Conservation (phyloP, 768 basidiomycete species). For the Thelephora aurantiotincta region DNA sequence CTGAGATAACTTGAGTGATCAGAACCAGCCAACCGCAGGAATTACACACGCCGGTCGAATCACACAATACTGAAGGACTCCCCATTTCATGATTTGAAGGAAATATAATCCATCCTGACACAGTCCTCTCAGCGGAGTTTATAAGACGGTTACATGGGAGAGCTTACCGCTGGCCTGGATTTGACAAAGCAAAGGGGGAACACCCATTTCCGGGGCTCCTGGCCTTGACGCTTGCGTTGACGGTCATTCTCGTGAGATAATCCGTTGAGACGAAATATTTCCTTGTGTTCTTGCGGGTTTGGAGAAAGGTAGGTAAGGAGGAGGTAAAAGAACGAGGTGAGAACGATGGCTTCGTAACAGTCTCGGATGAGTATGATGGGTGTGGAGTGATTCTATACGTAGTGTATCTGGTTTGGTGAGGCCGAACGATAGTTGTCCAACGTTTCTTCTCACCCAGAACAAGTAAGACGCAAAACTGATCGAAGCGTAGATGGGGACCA, state of each 20-base stretch:
- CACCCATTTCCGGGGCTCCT: slow-evolving; percentile 44
- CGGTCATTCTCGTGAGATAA: slow-evolving; percentile 42
- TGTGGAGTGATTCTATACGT: slow-evolving; percentile 44
- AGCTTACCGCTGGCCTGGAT: slow-evolving; percentile 42
- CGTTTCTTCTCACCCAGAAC: slow-evolving; percentile 39
- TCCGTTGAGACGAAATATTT: slow-evolving; percentile 41
- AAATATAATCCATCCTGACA: slow-evolving; percentile 51
- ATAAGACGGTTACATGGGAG: not conserved
- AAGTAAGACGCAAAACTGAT: slow-evolving; percentile 57
- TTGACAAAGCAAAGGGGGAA: slow-evolving; percentile 52
- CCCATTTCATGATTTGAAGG: slow-evolving; percentile 65
- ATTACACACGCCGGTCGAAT: slow-evolving; percentile 38
- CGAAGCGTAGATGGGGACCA: slow-evolving; percentile 64
- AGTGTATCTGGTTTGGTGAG: not conserved
- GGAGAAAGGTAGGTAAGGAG: slow-evolving; percentile 58
- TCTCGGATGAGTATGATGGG: slow-evolving; percentile 58
- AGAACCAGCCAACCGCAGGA: not conserved
- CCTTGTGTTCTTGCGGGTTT: slow-evolving; percentile 43
- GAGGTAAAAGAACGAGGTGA: slow-evolving; percentile 70
- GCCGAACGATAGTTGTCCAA: not conserved
- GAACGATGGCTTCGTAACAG: slow-evolving; percentile 61
- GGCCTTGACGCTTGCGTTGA: slow-evolving; percentile 26
- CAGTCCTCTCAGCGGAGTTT: not conserved
- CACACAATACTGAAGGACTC: slow-evolving; percentile 60
- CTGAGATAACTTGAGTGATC: slow-evolving; percentile 12